phyloP scores from a whole-genome alignment of 345 rosid species.

The Angophora floribunda region DNA sequence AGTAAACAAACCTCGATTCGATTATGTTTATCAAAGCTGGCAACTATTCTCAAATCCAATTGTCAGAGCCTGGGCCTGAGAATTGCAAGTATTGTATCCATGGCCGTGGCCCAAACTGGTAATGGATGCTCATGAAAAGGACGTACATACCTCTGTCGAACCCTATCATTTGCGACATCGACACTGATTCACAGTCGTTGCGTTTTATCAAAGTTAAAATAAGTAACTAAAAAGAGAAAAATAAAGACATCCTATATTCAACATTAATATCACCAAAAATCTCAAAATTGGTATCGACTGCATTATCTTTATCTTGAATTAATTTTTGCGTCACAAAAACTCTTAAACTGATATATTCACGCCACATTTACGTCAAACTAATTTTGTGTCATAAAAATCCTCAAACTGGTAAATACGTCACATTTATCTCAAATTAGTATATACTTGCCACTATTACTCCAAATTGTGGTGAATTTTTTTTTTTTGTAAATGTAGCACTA shows the following conservation, averaged over 20 bases:
- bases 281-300: accelerated
- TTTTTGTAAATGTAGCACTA: too few relatives aligned
- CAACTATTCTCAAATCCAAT: background rate
- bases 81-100: background rate
- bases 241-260: background rate
- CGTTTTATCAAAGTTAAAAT: too few relatives aligned
- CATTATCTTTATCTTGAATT: too few relatives aligned
- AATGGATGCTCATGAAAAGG: background rate
- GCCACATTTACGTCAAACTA: background rate
- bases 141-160: background rate
- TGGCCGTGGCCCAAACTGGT: background rate
- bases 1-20: background rate
- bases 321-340: too few relatives aligned
- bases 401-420: background rate
- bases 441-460: background rate
- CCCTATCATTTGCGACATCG: background rate
- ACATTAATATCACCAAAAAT: background rate
- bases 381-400: too few relatives aligned
- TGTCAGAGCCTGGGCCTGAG: background rate
- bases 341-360: accelerated
- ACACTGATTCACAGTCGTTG: background rate
- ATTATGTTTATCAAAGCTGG: background rate
- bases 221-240: too few relatives aligned
- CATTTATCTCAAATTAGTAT: too few relatives aligned
- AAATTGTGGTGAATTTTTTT: background rate